phyloP scores from a whole-genome alignment of 805 yeast species.

The Metschnikowia aberdeeniae region DNA sequence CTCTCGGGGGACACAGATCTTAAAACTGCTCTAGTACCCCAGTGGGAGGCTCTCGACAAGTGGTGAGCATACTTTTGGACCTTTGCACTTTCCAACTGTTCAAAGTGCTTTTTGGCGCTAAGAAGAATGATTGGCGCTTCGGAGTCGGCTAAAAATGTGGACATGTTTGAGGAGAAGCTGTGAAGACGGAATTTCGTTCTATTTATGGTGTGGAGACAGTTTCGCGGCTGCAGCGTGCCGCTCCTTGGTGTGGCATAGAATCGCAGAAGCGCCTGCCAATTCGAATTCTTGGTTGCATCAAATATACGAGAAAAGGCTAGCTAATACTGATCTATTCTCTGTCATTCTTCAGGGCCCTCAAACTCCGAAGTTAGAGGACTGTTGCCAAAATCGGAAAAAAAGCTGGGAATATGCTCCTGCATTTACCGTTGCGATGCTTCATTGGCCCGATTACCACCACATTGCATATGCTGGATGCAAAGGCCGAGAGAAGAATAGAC shows the following conservation, averaged over 20 bases:
- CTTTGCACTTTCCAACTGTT: constrained; percentile 54
- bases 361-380: too few species aligned
- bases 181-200: background rate
- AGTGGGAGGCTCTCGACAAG: constrained; percentile 77
- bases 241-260: constrained; percentile 1
- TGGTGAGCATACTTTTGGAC: constrained; percentile 72
- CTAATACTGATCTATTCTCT: too few species aligned
- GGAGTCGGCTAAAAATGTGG: constrained; percentile 32
- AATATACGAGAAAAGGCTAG: too few species aligned
- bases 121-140: constrained; percentile 44
- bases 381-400: too few species aligned
- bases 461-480: too few species aligned
- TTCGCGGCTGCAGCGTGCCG: constrained; percentile 4
- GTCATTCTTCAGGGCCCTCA: too few species aligned
- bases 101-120: constrained; percentile 66
- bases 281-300: too few species aligned
- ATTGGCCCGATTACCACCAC: constrained; percentile 2
- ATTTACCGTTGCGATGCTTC: background rate
- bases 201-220: background rate
- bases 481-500: too few species aligned
- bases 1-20: constrained; percentile 82
- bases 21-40: constrained; percentile 75
- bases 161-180: constrained; percentile 5
- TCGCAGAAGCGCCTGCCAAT: too few species aligned
- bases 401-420: background rate